These are phyloP conservation scores for Cryptococcus deneoformans DNA, from an alignment of 1,284 basidiomycete species.

Conservation along the genomic window DNA sequence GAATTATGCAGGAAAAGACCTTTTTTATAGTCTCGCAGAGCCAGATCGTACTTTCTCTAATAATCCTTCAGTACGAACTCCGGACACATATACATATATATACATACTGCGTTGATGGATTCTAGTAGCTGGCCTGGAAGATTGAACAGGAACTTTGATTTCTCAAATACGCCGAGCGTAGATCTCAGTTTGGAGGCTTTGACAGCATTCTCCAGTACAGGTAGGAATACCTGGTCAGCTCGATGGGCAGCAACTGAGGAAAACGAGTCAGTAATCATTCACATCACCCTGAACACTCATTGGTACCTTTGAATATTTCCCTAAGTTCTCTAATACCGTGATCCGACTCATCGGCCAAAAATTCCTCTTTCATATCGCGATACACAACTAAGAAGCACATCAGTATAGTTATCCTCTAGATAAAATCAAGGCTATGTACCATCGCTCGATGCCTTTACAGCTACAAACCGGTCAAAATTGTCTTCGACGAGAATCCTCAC, in stretches of 20 bases:
- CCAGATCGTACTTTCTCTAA: constrained; percentile 88
- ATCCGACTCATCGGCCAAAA: constrained; percentile 72
- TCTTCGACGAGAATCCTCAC: constrained; percentile 94
- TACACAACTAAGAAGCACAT: constrained; percentile 64
- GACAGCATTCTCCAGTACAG: constrained; percentile 91
- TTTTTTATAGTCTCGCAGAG: constrained; percentile 95
- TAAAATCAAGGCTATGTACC: constrained; percentile 55
- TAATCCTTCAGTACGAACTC: neutral
- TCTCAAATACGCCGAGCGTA: constrained; percentile 92
- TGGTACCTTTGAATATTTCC: constrained; percentile 76
- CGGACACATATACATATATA: neutral
- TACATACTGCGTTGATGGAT: constrained; percentile 75
- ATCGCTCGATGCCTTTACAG: constrained; percentile 94
- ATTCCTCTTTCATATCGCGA: constrained; percentile 87
- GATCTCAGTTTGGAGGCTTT: constrained; percentile 91
- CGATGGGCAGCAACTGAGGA: constrained; percentile 64
- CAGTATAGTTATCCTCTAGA: neutral
- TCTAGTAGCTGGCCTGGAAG: constrained; percentile 90
- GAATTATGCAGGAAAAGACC: constrained; percentile 88
- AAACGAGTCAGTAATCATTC: neutral
- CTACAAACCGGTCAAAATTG: constrained; percentile 97
- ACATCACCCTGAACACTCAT: neutral
- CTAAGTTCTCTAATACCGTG: constrained; percentile 79
- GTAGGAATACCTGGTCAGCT: constrained; percentile 93
- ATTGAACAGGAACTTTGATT: constrained; percentile 98